phyloP scores from a whole-genome alignment of 495 filamentous ascomycete species.

The Bombardia bombarda region DNA sequence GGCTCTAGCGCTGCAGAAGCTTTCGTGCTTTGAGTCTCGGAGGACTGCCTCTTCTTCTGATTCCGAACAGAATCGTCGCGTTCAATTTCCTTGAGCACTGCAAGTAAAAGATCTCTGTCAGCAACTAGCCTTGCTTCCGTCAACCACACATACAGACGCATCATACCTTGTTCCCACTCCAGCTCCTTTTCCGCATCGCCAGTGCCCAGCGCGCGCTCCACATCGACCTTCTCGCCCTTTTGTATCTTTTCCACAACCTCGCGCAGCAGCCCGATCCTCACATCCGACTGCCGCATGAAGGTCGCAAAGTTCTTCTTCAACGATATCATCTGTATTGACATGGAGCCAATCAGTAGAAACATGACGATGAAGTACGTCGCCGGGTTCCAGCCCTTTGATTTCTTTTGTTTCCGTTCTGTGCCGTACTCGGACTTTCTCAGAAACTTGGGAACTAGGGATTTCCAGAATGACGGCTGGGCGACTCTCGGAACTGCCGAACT shows the following conservation, averaged over 20 bases:
- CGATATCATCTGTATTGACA: slow-evolving; percentile 84
- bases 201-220: slow-evolving; percentile 73
- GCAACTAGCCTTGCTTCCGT: too few species aligned
- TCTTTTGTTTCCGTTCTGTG: slow-evolving; percentile 20
- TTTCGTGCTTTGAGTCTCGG: not conserved
- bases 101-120: slow-evolving; percentile 4
- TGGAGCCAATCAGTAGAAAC: slow-evolving; percentile 84
- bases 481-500: slow-evolving; percentile 44
- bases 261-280: slow-evolving; percentile 64
- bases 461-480: slow-evolving; percentile 62
- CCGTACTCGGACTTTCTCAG: slow-evolving; percentile 4
- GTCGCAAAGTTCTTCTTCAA: slow-evolving; percentile 65
- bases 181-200: slow-evolving; percentile 67
- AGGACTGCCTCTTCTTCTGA: slow-evolving; percentile 20
- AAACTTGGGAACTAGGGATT: slow-evolving; percentile 52
- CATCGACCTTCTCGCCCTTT: slow-evolving; percentile 82
- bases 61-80: slow-evolving; percentile 63
- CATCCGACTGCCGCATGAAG: slow-evolving; percentile 67
- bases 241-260: slow-evolving; percentile 80
- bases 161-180: slow-evolving; percentile 80
- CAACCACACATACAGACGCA: too few species aligned
- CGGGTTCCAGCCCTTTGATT: slow-evolving; percentile 78
- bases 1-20: not conserved
- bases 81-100: slow-evolving; percentile 76
- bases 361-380: slow-evolving; percentile 89